Evolutionary conservation across 2,329 filamentous ascomycete species (phyloP).

Genomic region (Xylariales sp.): DNA sequence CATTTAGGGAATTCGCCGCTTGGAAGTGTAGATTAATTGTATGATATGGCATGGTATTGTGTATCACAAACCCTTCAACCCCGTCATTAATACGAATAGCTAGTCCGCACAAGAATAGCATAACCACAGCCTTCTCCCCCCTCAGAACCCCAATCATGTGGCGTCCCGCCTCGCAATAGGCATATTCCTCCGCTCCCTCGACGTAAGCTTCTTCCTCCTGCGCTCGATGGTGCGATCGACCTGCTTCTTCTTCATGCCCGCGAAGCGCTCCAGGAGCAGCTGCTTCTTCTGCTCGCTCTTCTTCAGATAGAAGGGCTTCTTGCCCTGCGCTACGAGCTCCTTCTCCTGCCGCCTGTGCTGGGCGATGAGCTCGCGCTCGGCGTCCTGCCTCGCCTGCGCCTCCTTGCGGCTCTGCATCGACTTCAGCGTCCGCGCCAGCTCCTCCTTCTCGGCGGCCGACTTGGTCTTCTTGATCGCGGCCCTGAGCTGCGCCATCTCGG

Average conservation of each 20-base stretch:
- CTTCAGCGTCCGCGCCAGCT: slow-evolving; percentile 77
- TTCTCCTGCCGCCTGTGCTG: slow-evolving; percentile 87
- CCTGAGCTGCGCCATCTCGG: slow-evolving; percentile 83
- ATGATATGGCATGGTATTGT: slow-evolving; percentile 16
- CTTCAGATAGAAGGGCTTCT: slow-evolving; percentile 94
- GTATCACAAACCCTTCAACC: slow-evolving; percentile 19
- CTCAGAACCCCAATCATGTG: not conserved
- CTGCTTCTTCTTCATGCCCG: slow-evolving; percentile 85
- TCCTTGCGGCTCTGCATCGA: slow-evolving; percentile 84
- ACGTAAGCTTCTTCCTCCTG: slow-evolving; percentile 87
- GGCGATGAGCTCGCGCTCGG: slow-evolving; percentile 74
- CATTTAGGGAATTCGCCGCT: slow-evolving; percentile 11
- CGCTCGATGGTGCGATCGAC: slow-evolving; percentile 86
- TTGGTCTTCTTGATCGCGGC: slow-evolving; percentile 70
- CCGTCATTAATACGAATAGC: slow-evolving; percentile 5
- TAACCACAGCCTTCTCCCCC: not conserved
- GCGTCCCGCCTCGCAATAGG: slow-evolving; percentile 61
- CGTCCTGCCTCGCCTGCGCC: slow-evolving; percentile 75
- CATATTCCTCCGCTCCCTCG: slow-evolving; percentile 85
- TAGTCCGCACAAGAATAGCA: not conserved
- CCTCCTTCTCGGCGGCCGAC: slow-evolving; percentile 56
- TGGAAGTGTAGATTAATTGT: slow-evolving; percentile 28
- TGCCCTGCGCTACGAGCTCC: slow-evolving; percentile 85
- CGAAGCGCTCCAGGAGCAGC: slow-evolving; percentile 81
- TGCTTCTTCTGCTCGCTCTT: slow-evolving; percentile 90